Evolutionary conservation across 2,329 filamentous ascomycete genomes (phyloP), one percentile per base, ranked within the genome.

Genomic region (Biscogniauxia mediterranea): DNA sequence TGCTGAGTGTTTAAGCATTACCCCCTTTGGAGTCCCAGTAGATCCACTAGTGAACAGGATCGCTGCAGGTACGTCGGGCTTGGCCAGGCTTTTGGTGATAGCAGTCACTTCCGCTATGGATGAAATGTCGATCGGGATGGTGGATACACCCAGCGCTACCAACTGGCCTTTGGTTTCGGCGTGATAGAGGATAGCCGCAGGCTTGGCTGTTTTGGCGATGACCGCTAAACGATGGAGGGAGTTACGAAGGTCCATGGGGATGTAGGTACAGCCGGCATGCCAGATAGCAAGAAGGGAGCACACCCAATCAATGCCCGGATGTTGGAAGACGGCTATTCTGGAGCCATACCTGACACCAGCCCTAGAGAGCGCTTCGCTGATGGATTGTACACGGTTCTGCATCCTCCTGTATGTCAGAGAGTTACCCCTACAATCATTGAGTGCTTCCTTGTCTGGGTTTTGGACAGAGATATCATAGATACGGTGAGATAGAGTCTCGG

Each of bases 201-300:
- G 61, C 20, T 57, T 28, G 17, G 55, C 52, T 7, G 51, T 53
- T 2, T 23, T 26, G 9, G 57, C 56, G 5, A 65, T 42, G 9
- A 51, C 11, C 1, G 59, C 56, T n/a, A 65, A 57, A 8, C 63
- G 58, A 8, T 54, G 20, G 20, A 63, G 21, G 11, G 57, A 56
- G 38, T n/a, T 71, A 3, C 69, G 63, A 1, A 70, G 53, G 57
- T 83, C 82, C 0, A 84, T 68, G 1, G 78, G 78, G 7, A 80
- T 68, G 28, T 78, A 79, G 1, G 73, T 65, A 4, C 68, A 74
- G 1, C 79, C 79, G 7, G 77, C 55, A 0, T 72, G 69, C 55
- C 74, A 64, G 51, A 81, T 77, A 11, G 77, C 80, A 1, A 82
- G 71, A 32, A 82, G 59, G 0, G 75, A 76, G 28, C 58, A 69